Percentiles rank a stretch among this genome's conserved stretches.
Evolutionary conservation across 2,329 filamentous ascomycete genomes (phyloP).

Genomic region (Leptographium flavum): DNA sequence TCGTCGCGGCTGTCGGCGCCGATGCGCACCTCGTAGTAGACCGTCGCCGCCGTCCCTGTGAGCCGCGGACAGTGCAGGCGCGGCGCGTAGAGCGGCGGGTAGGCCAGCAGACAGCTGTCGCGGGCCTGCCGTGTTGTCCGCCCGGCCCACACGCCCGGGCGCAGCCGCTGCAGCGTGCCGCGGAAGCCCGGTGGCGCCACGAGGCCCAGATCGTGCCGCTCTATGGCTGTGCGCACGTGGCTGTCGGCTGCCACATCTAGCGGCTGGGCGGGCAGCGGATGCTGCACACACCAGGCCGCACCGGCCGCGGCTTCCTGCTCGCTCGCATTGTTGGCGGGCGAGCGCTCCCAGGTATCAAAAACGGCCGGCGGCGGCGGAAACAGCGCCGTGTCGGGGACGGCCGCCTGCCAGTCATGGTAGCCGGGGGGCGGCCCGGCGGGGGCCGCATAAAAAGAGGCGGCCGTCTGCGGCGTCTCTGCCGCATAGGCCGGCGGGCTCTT

Average conservation of each 20-base stretch:
- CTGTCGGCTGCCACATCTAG: conserved; percentile 20
- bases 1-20: conserved; percentile 25
- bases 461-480: no score
- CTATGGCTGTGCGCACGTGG: conserved; percentile 20
- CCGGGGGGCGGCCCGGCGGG: conserved; percentile 15
- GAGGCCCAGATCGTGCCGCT: conserved; percentile 36
- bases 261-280: conserved; percentile 40
- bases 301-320: conserved; percentile 36
- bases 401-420: conserved; percentile 52
- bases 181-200: conserved; percentile 34
- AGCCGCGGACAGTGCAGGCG: conserved; percentile 37
- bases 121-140: conserved; percentile 25
- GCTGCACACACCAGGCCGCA: conserved; percentile 47
- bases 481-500: no score
- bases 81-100: conserved; percentile 54
- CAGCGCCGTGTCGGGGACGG: conserved; percentile 57
- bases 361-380: conserved; percentile 60
- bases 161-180: conserved; percentile 29
- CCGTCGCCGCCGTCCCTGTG: conserved; percentile 9
- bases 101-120: conserved; percentile 52
- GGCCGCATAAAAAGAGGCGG: no score
- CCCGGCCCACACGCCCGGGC: conserved; percentile 38
- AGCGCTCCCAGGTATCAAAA: conserved; percentile 46
- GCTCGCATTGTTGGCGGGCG: conserved; percentile 52
- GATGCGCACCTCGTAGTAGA: conserved; percentile 61